phyloP scores from a whole-genome alignment of 495 filamentous ascomycete genomes.

The Lophiotrema nucula region DNA sequence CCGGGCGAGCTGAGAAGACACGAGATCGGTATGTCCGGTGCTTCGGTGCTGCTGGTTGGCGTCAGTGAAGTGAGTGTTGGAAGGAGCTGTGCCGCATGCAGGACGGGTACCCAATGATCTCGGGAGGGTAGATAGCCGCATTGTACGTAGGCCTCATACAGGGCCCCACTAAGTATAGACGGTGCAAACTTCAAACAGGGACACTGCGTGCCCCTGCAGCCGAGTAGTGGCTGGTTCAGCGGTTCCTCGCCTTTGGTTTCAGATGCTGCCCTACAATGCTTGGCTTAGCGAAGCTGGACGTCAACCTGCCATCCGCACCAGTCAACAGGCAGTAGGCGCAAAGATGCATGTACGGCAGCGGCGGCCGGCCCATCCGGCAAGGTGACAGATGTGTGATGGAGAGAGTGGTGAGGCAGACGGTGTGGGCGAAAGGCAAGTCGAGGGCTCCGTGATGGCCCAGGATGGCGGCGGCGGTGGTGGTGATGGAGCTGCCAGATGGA shows the following conservation, averaged over 20 bases:
- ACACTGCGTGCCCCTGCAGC: slow-evolving; percentile 19
- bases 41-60: slow-evolving; percentile 12
- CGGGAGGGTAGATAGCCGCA: slow-evolving; percentile 31
- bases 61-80: neutral
- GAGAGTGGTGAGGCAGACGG: no score
- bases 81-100: slow-evolving; percentile 19
- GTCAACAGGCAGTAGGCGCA: neutral
- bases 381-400: no score
- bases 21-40: neutral
- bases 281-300: slow-evolving; percentile 13
- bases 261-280: slow-evolving; percentile 34
- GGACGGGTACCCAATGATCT: slow-evolving; percentile 23
- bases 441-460: no score
- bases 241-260: slow-evolving; percentile 24
- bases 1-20: slow-evolving; percentile 9
- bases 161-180: slow-evolving; percentile 26
- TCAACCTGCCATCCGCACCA: slow-evolving; percentile 1
- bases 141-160: slow-evolving; percentile 15
- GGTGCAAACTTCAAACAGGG: slow-evolving; percentile 33
- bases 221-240: slow-evolving; percentile 23
- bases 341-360: no score
- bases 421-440: no score
- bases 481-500: no score
- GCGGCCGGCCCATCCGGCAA: no score
- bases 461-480: no score